These are phyloP conservation scores for Ophiostoma sp. DNA, from an alignment of 2,329 filamentous ascomycete species.

Conservation along the genomic window DNA sequence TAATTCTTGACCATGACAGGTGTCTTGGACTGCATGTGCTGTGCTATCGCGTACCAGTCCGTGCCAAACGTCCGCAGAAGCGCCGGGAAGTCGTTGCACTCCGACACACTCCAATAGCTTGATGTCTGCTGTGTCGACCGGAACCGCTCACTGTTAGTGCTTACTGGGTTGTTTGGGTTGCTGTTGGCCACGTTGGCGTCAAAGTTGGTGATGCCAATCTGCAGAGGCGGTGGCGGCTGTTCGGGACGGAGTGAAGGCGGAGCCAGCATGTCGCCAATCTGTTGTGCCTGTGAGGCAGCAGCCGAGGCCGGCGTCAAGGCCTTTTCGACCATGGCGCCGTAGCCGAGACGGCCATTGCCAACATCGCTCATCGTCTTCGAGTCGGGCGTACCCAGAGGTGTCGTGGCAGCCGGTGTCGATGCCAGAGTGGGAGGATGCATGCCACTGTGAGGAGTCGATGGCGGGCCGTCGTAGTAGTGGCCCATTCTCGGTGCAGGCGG, in stretches of 20 bases:
- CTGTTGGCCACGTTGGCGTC: constrained; percentile 46
- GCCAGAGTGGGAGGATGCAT: constrained; percentile 23
- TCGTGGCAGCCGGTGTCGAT: neutral
- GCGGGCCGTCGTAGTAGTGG: constrained; percentile 11
- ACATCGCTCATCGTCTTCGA: neutral
- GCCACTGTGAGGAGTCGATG: constrained; percentile 30
- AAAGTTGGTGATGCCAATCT: constrained; percentile 52
- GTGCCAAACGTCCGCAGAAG: constrained; percentile 74
- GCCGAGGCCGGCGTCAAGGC: neutral
- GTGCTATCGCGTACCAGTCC: constrained; percentile 73
- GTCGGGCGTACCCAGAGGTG: neutral
- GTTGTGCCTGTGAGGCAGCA: constrained; percentile 35
- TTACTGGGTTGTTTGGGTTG: neutral
- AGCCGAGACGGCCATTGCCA: constrained; percentile 7
- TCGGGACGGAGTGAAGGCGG: constrained; percentile 59
- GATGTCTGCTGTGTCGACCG: constrained; percentile 62
- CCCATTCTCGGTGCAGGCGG: constrained; percentile 34
- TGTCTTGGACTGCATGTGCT: constrained; percentile 80
- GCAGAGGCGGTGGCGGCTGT: constrained; percentile 47
- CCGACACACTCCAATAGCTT: constrained; percentile 85
- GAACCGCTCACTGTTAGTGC: constrained; percentile 38
- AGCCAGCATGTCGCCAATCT: constrained; percentile 56
- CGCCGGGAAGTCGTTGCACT: constrained; percentile 73
- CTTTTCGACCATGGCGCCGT: constrained; percentile 19
- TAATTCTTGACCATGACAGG: constrained; percentile 82